These are phyloP conservation scores for Candida rishiriensis DNA, from an alignment of 805 yeast genomes.

Conservation along the genomic window DNA sequence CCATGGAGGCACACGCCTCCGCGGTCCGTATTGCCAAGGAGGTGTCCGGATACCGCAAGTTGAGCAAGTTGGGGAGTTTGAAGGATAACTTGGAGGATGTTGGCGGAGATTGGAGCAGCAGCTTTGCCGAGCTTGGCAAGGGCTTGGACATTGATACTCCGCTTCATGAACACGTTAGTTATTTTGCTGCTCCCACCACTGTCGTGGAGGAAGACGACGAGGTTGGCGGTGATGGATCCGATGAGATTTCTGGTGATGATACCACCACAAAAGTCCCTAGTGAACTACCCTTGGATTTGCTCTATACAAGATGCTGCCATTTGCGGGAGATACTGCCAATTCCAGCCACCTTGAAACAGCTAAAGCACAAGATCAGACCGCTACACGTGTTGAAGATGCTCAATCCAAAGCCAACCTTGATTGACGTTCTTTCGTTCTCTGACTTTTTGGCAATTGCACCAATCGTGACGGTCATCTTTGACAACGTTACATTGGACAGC, in stretches of 20 bases:
- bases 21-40: conserved; percentile 69
- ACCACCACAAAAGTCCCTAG: conserved; percentile 3
- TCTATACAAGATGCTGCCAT: conserved; percentile 48
- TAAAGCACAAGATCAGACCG: conserved; percentile 47
- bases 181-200: conserved; percentile 21
- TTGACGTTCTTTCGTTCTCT: conserved; percentile 52
- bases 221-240: conserved; percentile 21
- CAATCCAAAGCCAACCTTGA: conserved; percentile 55
- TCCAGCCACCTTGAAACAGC: conserved; percentile 49
- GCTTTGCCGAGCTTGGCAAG: conserved; percentile 6
- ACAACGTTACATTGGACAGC: conserved; percentile 50
- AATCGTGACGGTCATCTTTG: conserved; percentile 50
- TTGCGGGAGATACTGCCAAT: conserved; percentile 45
- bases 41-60: conserved; percentile 43
- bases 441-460: conserved; percentile 56
- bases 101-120: conserved; percentile 16
- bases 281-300: conserved; percentile 40
- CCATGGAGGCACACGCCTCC: conserved; percentile 68
- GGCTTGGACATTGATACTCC: conserved; percentile 65
- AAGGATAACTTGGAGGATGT: conserved; percentile 19
- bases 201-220: conserved; percentile 4
- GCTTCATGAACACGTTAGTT: conserved; percentile 41
- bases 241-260: conserved; percentile 9
- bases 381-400: conserved; percentile 50
- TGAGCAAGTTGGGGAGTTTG: conserved; percentile 17